Conservation (phyloP, 1,139 yeast species). For the Suhomyces coccinellae region DNA sequence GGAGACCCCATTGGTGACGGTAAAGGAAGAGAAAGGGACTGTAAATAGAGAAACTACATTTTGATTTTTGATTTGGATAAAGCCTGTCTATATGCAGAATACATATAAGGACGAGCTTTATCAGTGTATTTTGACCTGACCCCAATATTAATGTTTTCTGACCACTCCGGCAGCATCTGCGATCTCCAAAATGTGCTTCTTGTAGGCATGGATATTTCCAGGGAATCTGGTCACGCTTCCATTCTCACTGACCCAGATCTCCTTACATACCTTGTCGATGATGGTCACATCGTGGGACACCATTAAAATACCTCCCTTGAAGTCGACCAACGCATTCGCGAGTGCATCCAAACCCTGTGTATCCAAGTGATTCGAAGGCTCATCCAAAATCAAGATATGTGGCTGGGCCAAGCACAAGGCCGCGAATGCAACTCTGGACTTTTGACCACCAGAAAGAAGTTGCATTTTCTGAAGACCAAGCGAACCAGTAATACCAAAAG, state of each 20-base stretch:
- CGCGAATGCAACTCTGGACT: slow-evolving; percentile 97
- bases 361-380: slow-evolving; percentile 98
- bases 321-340: slow-evolving; percentile 80
- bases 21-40: too few relatives aligned
- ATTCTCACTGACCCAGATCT: slow-evolving; percentile 92
- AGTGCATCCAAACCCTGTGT: slow-evolving; percentile 96
- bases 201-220: slow-evolving; percentile 85
- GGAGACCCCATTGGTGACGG: slow-evolving; percentile 3
- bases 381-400: slow-evolving; percentile 91
- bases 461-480: slow-evolving; percentile 90
- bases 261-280: slow-evolving; percentile 83
- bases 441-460: slow-evolving; percentile 94
- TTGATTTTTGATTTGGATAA: too few relatives aligned
- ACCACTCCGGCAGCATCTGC: slow-evolving; percentile 91
- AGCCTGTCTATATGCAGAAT: neutral
- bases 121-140: neutral
- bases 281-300: slow-evolving; percentile 96
- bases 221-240: slow-evolving; percentile 78
- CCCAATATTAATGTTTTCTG: slow-evolving; percentile 56
- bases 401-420: slow-evolving; percentile 88
- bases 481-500: slow-evolving; percentile 95
- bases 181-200: slow-evolving; percentile 75
- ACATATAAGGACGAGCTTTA: too few relatives aligned
- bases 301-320: slow-evolving; percentile 95
- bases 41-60: too few relatives aligned